phyloP scores from a whole-genome alignment of 805 yeast genomes.

The Sugiyamaella mastotermitis region DNA sequence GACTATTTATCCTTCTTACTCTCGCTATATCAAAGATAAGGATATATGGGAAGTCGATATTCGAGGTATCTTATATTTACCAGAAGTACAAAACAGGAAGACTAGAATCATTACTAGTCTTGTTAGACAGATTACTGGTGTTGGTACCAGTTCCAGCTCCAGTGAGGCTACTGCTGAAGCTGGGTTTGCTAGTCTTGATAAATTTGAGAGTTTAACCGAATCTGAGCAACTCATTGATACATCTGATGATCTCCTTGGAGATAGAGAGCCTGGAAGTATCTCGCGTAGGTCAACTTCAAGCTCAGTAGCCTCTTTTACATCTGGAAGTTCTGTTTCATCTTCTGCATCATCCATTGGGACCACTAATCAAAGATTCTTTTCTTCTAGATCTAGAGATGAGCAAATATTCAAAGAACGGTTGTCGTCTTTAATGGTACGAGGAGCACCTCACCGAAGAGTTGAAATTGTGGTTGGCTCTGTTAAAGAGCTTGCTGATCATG shows the following conservation, averaged over 20 bases:
- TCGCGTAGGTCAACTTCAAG: constrained; percentile 12
- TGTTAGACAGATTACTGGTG: constrained; percentile 60
- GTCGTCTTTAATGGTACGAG: constrained; percentile 62
- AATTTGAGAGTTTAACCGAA: background rate
- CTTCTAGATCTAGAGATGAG: constrained; percentile 6
- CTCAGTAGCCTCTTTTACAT: constrained; percentile 14
- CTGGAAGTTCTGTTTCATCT: constrained; percentile 7
- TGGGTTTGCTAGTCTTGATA: constrained; percentile 5
- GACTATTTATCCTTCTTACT: constrained; percentile 54
- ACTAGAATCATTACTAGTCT: constrained; percentile 61
- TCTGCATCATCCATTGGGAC: constrained; percentile 6
- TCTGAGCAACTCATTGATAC: background rate
- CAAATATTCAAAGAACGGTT: constrained; percentile 53
- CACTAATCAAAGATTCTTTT: constrained; percentile 2
- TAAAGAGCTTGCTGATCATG: constrained; percentile 1
- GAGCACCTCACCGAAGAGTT: constrained; percentile 53
- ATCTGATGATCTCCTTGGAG: background rate
- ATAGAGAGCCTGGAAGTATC: constrained; percentile 1
- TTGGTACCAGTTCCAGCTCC: constrained; percentile 1
- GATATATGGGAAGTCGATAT: constrained; percentile 50
- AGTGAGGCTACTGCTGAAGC: constrained; percentile 5
- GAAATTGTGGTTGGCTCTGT: constrained; percentile 52
- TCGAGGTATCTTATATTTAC: constrained; percentile 64
- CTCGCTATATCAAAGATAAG: constrained; percentile 31
- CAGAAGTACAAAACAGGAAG: constrained; percentile 65